Evolutionary conservation across 1,284 basidiomycete genomes (phyloP), one percentile per base, ranked within the genome.

Genomic region (Athelia psychrophila): DNA sequence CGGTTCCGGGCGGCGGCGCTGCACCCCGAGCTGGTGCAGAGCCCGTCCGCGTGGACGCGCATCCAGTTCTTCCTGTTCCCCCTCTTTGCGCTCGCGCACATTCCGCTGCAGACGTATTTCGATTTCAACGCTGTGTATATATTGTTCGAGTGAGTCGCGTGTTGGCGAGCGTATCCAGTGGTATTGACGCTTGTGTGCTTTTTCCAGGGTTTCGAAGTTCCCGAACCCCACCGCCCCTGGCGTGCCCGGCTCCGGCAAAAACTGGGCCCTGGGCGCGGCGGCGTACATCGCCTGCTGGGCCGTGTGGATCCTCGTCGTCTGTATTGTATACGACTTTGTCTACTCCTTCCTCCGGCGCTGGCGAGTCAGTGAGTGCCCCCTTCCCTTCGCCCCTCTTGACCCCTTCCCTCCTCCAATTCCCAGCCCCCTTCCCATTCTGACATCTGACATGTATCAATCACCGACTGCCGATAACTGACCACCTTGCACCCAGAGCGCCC

Each of bases 61-160:
- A 59, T 86, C 33, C 83, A 84, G 64, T 91, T 82, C 66, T 83
- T 79, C 60, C 60, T 87, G 24, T 84, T 82, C 63, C 86, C 85
- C 20, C 45, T 91, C 30, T 69, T 89, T 58, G 77, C 83, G 3
- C 83, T 91, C 64, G 81, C 78, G 19, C 85, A 89, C 63, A 71
- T 92, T 42, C 81, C 81, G 19, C 64, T 89, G 16, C 89, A 92
- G 68, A 83, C 85, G 2, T 91, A 85, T 62, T 83, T 92, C 64
- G 89, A 92, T 63, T 89, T 91, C 68, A 91, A 91, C 64, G 81
- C 83, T 62, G 84, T 84, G 60, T 92, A 82, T 70, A 81, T 89
- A 58, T 65, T 92, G 59, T 64, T 91, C 50, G 78, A 89, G 89
- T 91, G 64, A 72, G 90, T 83, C 15, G 50, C 47, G 23, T 25